phyloP scores from a whole-genome alignment of 2,329 filamentous ascomycete genomes.

The Aureobasidium sp. region DNA sequence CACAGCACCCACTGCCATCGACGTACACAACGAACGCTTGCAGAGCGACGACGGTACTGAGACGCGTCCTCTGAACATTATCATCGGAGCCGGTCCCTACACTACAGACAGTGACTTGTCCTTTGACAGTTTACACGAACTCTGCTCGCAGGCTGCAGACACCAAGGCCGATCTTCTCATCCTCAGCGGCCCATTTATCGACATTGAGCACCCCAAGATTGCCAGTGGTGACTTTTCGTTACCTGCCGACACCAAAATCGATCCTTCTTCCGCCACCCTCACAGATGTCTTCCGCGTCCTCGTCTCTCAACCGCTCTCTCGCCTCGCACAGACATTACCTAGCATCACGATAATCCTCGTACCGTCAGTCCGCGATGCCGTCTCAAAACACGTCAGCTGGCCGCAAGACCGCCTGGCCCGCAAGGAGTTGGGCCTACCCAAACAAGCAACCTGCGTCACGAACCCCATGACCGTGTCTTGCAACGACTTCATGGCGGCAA shows the following conservation, averaged over 20 bases:
- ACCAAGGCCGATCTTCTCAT: slow-evolving; percentile 71
- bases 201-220: slow-evolving; percentile 82
- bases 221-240: slow-evolving; percentile 47
- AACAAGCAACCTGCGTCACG: slow-evolving; percentile 68
- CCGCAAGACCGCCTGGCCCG: slow-evolving; percentile 65
- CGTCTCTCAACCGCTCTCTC: slow-evolving; percentile 66
- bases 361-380: slow-evolving; percentile 74
- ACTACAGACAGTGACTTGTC: slow-evolving; percentile 87
- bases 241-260: slow-evolving; percentile 32
- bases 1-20: slow-evolving; percentile 58
- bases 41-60: slow-evolving; percentile 52
- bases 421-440: slow-evolving; percentile 72
- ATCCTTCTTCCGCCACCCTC: slow-evolving; percentile 70
- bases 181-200: slow-evolving; percentile 80
- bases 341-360: slow-evolving; percentile 73
- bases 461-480: slow-evolving; percentile 86
- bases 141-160: slow-evolving; percentile 71
- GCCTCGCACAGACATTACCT: slow-evolving; percentile 64
- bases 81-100: slow-evolving; percentile 81
- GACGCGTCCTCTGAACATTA: slow-evolving; percentile 62
- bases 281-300: slow-evolving; percentile 75
- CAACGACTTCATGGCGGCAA: slow-evolving; percentile 77
- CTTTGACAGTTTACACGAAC: slow-evolving; percentile 75
- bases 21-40: slow-evolving; percentile 62
- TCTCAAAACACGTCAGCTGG: slow-evolving; percentile 81